Base-by-base conservation (phyloP, 1,139 yeast species). In the Candida freyschussii region DNA sequence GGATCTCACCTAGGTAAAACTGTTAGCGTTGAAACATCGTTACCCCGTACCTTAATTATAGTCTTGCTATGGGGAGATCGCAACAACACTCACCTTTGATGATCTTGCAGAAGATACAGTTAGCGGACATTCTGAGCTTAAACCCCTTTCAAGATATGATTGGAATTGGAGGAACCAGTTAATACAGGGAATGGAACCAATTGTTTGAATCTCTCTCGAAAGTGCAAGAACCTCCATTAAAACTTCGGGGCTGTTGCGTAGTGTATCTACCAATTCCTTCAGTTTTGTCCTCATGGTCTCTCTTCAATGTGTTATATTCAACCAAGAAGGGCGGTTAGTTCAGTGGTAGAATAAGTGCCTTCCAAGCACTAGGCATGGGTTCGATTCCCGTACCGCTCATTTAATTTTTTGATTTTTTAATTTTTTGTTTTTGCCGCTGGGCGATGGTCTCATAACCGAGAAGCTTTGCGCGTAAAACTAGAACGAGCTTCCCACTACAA, bases 61-160 rank as follows among this genome's bases (percentile, higher is more conserved):
- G 10, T 19, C 21, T 19, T 19, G 8, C 21, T 11, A 9, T 19
- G 10, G 11, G 11, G 21, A 9, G 8, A 19, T 19, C 10, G 21
- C 8, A 19, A 19, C 10, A n/a, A n/a, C 16, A 54, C 72, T 29
- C 55, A 68, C 79, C 95, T 56, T 83, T 84, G 63, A 89, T 77
- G 59, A 89, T 89, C 53, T 86, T 85, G 67, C 97, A 89, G 57
- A 89, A 89, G 49, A 89, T 75, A 63, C 97, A 89, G 29, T 76
- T 60, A 13, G 83, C 78, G 28, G 55, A 42, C 50, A 47, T 44
- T 32, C 34, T 37, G 64, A 35, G 37, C 44, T 37, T 40, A n/a
- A 16, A n/a, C n/a, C n/a, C n/a, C n/a, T n/a, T n/a, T n/a, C n/a
- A n/a, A n/a, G n/a, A 17, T 12, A 13, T 26, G 15, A 18, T 9